Base-by-base conservation (phyloP, 148 eudicot genomes). In the Vaccinium vitisidaea region DNA sequence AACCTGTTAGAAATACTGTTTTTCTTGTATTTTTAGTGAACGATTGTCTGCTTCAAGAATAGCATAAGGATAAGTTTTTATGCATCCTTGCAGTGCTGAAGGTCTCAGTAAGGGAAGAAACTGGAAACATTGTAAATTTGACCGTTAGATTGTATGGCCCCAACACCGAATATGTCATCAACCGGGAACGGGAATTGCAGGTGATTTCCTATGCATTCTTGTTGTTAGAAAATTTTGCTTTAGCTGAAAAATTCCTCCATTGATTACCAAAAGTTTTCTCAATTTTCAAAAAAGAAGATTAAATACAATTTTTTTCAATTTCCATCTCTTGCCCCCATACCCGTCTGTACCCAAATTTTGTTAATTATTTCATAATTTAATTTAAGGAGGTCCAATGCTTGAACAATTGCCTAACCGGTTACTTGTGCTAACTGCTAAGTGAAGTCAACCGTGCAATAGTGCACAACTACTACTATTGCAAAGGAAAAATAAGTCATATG, bases 121-220 rank as follows among this genome's bases (percentile, higher is more conserved):
- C 84, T 61, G 93, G 90, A n/a, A 87, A 84, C 61, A 87, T 81
- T 32, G 94, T 89, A 77, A 80, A 88, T 25, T 71, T 90, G 65
- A 93, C 95, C 8, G 93, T 97, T 77, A 91, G 99, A 83, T 80
- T 97, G 88, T 97, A 95, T 88, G 99, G 99, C 67, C 99, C 98
- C 56, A 97, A 97, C 88, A 97, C 99, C 52, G 99, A 97, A 36
- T 94, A 90, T 88, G 98, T 97, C 56, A 93, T 97, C 88, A 87
- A 97, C 76, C 97, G 99, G 78, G 93, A 94, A 82, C 86, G 99
- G 80, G 99, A 97, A 87, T 82, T 94, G 82, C 89, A 90, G 96
- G 99, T 95, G 84, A 82, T 86, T 81, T 43, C 59, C 71, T 32
- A 59, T 76, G 52, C 54, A 84, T 84, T 83, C 46, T 82, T 25